Evolutionary conservation across 306 rosid genomes (phyloP).

Genomic region (Ziziphus jujuba): DNA sequence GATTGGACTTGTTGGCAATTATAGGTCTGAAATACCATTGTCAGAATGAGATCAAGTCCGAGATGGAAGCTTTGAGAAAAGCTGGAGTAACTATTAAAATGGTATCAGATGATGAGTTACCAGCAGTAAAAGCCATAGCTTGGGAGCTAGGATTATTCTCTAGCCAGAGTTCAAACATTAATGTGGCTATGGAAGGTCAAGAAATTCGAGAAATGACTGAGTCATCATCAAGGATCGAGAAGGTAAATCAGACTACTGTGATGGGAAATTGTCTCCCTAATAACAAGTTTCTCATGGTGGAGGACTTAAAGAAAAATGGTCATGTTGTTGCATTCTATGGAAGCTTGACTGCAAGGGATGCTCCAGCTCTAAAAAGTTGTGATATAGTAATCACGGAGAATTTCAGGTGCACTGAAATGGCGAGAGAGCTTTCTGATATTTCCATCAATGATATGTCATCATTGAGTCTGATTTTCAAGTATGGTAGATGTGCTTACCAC

Average conservation of each 20-base stretch:
- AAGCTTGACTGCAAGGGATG: conserved; percentile 31
- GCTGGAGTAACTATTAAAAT: conserved; percentile 38
- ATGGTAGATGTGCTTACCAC: conserved; percentile 38
- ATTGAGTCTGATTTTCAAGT: conserved; percentile 22
- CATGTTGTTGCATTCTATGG: conserved; percentile 53
- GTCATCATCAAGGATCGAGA: conserved; percentile 8
- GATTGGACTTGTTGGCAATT: conserved; percentile 46
- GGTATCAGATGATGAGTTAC: conserved; percentile 54
- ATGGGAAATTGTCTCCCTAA: conserved; percentile 44
- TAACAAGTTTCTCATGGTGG: conserved; percentile 46
- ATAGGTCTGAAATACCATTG: conserved; percentile 42
- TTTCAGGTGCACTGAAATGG: conserved; percentile 16
- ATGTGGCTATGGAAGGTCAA: conserved; percentile 27
- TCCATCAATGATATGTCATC: conserved; percentile 18
- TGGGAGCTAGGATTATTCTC: conserved; percentile 40
- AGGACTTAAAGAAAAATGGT: conserved; percentile 31
- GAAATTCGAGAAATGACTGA: conserved; percentile 21
- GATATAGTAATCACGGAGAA: conserved; percentile 44
- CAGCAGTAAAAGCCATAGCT: conserved; percentile 33
- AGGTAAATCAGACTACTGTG: conserved; percentile 26
- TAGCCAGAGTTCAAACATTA: neutral
- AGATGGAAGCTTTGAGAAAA: conserved; percentile 25
- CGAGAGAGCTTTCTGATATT: conserved; percentile 32
- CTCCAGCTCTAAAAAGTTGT: conserved; percentile 40
- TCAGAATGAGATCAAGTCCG: conserved; percentile 17